Evolutionary conservation across 495 filamentous ascomycete genomes (phyloP), one percentile per base, ranked within the genome.

Genomic region (Lepraria neglecta): DNA sequence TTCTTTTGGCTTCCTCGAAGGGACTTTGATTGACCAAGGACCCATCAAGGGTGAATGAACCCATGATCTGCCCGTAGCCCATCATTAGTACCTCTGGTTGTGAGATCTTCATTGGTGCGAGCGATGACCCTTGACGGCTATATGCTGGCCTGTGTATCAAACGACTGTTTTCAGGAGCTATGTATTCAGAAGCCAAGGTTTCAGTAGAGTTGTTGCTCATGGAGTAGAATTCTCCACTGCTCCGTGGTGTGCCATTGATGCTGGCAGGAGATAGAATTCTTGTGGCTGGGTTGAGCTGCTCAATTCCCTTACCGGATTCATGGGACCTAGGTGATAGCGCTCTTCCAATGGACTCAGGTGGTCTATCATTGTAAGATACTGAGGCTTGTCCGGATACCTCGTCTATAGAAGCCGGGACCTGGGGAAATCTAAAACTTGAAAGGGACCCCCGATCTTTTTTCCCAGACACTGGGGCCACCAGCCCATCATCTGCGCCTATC

Each of bases 51-150:
- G 86, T 90, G 64, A 97, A 98, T 0, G 89, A 88, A 19, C 95
- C 94, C 67, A 87, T 86, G n/a, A 97, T 82, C 70, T 98, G 92
- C 6, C 87, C 95, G 75, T 95, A 98, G 11, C 92, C 94, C 94
- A 98, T 97, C 84, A 98, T 92, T 56, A 98, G 73, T 17, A 87
- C 83, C 74, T 97, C 91, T 51, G 82, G 63, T 64, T 74, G 79
- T 38, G 75, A 68, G 24, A 77, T 74, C 50, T 68, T 73, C 50
- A 71, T 74, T 7, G 75, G 67, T 3, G 76, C 74, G 21, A 87
- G 67, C 64, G 75, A 84, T 28, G 89, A 91, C 64, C 75, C 75
- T 64, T 84, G 80, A 46, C 88, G 82, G 33, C 70, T 72, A 71
- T 90, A 87, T 11, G 80, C 69, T 42, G 81, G 64, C 65, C 79